Evolutionary conservation across 306 rosid species (phyloP), one percentile per base, ranked within the genome.

Genomic region (Prunus mira): DNA sequence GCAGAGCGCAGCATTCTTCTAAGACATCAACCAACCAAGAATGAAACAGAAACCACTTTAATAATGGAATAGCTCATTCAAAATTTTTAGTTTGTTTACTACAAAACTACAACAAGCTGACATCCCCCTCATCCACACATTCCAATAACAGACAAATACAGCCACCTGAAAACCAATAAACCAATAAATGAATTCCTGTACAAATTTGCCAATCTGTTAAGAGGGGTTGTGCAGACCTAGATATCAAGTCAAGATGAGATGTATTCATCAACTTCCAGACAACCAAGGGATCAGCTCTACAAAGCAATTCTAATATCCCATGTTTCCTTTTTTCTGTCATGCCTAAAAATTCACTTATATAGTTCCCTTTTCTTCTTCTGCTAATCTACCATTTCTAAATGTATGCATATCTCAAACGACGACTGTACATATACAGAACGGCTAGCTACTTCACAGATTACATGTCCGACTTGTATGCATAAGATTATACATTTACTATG

Each of bases 101-200:
- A 80, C 75, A 78, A 12, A 13, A 49, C 54, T 49, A 12, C 19
- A 49, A 68, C 72, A 56, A 67, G 51, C 67, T 75, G 56, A 80
- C 50, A 75, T 80, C 83, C 84, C 56, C 82, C 78, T 6, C 28
- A 75, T 74, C 84, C 79, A 78, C 41, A 81, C 81, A 76, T 81
- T 70, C 81, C 71, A 80, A 79, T 47, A 68, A 73, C 84, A 83
- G 85, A 72, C 81, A 85, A 58, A 84, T 51, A 65, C 64, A 57
- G 54, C 79, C 81, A 86, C 81, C 88, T 73, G 65, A 41, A 57
- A 74, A 65, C 47, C 83, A 82, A 89, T 85, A 80, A 83, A 89
- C 79, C 82, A 90, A 89, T 85, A 77, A 91, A 91, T 76, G 89
- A 90, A 87, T 87, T 86, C 84, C 89, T 88, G 82, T 91, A 91